Percentiles rank a stretch among this genome's conserved stretches.
Conservation (phyloP, 2,329 filamentous ascomycete species). For the Paracoccidioides brasiliensis region DNA sequence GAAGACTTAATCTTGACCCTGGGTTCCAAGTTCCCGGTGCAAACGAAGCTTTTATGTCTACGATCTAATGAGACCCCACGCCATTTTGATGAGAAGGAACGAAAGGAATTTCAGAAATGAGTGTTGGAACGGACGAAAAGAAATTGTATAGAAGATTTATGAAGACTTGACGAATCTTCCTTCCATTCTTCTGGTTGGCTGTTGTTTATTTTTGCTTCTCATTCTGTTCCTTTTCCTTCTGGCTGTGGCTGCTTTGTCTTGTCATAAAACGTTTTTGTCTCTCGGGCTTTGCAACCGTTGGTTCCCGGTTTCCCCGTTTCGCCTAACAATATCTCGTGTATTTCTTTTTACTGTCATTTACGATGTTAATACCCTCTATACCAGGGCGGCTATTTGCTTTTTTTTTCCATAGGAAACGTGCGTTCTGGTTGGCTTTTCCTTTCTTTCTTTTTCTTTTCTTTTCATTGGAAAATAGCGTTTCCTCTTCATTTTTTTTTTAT, state of each 20-base stretch:
- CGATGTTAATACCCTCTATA: neutral
- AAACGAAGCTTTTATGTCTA: neutral
- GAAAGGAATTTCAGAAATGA: neutral
- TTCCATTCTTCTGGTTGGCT: slow-evolving; percentile 1
- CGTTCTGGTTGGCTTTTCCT: neutral
- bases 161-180: neutral
- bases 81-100: too few species aligned
- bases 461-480: neutral
- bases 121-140: neutral
- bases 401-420: neutral
- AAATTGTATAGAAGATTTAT: neutral
- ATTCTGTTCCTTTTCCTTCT: neutral
- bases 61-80: too few species aligned
- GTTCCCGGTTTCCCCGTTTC: neutral
- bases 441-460: neutral
- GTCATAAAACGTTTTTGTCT: neutral
- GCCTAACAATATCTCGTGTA: neutral
- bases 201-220: slow-evolving; percentile 7
- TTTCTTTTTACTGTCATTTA: neutral
- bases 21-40: neutral
- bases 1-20: neutral
- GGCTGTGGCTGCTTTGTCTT: neutral
- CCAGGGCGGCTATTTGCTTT: neutral
- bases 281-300: neutral
- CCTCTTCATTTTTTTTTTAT: too few species aligned